Base-by-base conservation (phyloP, 306 rosid genomes). In the Albizia julibrissin region DNA sequence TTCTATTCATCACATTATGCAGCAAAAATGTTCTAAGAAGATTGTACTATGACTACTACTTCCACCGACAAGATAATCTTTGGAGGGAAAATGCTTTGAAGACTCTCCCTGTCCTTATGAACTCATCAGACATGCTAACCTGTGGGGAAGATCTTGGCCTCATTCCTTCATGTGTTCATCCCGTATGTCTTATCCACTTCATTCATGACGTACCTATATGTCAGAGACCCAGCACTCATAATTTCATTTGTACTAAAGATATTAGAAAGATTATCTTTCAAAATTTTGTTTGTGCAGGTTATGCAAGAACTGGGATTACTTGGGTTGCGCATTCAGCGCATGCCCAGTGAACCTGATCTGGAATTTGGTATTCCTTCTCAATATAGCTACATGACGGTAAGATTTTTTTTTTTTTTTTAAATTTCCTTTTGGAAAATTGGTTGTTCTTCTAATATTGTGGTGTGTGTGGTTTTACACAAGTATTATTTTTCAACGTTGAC, bases 131-230 rank as follows among this genome's bases (percentile, higher is more conserved):
- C 81, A 95, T 95, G 98, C 92, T 95, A 76, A 88, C 97, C 43
- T 93, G 98, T 72, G 99, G 99, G 50, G 99, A 95, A 89, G 99
- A 95, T 91, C 87, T 95, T 82, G 99, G 99, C 34, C 91, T 95
- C 49, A 92, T 95, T 91, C 97, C 99, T 66, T 90, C 97, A 78
- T 95, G 98, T 85, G 99, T 95, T 74, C 95, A 93, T 91, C 98
- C 99, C 74, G 99, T 95, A 91, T 44, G 96, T 74, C 72, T 72
- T 18, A 27, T 37, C 68, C 59, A 52, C 49, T 80, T 70, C 74
- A 52, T 22, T 61, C 56, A 29, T 56, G 44, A 72, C 64, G 56
- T 78, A 71, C 58, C 58, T 50, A 18, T 37, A 29, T 37, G 40
- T 24, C 74, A 52, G 65, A n/a, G 14, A 62, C 39, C 18, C 49